phyloP scores from a whole-genome alignment of 768 basidiomycete species.

The Amanita subjunquillea region DNA sequence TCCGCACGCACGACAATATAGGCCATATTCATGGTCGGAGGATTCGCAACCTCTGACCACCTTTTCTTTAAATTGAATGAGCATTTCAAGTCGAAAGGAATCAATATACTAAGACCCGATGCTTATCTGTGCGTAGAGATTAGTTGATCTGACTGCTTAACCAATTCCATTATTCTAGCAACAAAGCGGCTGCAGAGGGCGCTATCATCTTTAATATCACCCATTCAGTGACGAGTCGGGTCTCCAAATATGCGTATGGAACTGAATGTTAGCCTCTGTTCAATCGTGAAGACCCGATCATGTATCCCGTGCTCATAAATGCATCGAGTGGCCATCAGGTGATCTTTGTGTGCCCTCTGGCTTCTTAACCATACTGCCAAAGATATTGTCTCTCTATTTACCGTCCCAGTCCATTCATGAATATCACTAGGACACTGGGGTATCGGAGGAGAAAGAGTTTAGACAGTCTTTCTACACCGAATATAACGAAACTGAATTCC shows the following conservation, averaged over 20 bases:
- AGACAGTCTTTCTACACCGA: constrained; percentile 6
- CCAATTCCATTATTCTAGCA: constrained; percentile 4
- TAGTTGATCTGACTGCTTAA: neutral
- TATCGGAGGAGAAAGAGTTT: constrained; percentile 15
- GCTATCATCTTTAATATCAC: constrained; percentile 14
- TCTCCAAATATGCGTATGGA: constrained; percentile 11
- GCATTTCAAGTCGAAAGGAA: constrained; percentile 20
- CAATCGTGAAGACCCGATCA: constrained; percentile 8
- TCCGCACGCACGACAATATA: constrained; percentile 4
- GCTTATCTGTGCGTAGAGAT: constrained; percentile 28
- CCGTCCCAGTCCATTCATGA: neutral
- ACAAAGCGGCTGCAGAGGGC: constrained; percentile 17
- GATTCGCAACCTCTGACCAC: constrained; percentile 41
- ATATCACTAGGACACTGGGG: constrained; percentile 11
- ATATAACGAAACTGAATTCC: constrained; percentile 6
- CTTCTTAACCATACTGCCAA: constrained; percentile 8
- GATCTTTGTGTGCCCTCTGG: neutral
- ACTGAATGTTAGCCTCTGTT: constrained; percentile 1
- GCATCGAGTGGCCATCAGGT: constrained; percentile 1
- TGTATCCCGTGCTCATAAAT: neutral
- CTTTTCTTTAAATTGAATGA: constrained; percentile 29
- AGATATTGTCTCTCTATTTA: neutral
- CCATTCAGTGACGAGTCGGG: constrained; percentile 10
- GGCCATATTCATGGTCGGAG: constrained; percentile 40
- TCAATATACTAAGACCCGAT: constrained; percentile 33